Evolutionary conservation across 1,139 yeast species (phyloP).

Genomic region (Pichia sp.): DNA sequence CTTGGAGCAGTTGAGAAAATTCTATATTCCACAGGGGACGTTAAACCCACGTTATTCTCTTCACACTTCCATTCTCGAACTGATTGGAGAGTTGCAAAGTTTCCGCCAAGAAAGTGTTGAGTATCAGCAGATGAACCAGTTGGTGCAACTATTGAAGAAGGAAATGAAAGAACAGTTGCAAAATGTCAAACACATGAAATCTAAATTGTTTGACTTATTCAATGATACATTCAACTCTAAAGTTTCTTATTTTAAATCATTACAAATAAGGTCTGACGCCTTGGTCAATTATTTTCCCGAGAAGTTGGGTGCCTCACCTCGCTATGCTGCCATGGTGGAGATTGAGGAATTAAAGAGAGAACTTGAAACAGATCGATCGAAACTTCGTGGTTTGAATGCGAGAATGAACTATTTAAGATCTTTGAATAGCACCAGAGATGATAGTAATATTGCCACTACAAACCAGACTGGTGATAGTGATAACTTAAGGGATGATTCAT

Average conservation of each 20-base stretch:
- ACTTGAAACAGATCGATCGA: slow-evolving; percentile 11
- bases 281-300: slow-evolving; percentile 36
- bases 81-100: slow-evolving; percentile 8
- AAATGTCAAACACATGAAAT: slow-evolving; percentile 17
- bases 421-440: slow-evolving; percentile 26
- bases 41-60: slow-evolving; percentile 20
- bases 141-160: slow-evolving; percentile 13
- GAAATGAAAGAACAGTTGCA: slow-evolving; percentile 22
- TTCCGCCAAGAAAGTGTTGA: slow-evolving; percentile 2
- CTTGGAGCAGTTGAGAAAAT: slow-evolving; percentile 30
- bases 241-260: slow-evolving; percentile 71
- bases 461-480: slow-evolving; percentile 23
- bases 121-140: slow-evolving; percentile 5
- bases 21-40: slow-evolving; percentile 29
- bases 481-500: slow-evolving; percentile 36
- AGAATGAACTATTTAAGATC: slow-evolving; percentile 57
- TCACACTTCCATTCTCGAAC: slow-evolving; percentile 15
- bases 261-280: slow-evolving; percentile 81
- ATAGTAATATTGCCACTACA: slow-evolving; percentile 8
- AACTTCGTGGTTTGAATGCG: slow-evolving; percentile 35
- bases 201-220: slow-evolving; percentile 43
- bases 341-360: slow-evolving; percentile 11
- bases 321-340: slow-evolving; percentile 19
- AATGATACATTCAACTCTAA: slow-evolving; percentile 70
- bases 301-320: slow-evolving; percentile 14